Base-by-base conservation (phyloP, 352 stramenopile species). In the Stramenopiles sp. region DNA sequence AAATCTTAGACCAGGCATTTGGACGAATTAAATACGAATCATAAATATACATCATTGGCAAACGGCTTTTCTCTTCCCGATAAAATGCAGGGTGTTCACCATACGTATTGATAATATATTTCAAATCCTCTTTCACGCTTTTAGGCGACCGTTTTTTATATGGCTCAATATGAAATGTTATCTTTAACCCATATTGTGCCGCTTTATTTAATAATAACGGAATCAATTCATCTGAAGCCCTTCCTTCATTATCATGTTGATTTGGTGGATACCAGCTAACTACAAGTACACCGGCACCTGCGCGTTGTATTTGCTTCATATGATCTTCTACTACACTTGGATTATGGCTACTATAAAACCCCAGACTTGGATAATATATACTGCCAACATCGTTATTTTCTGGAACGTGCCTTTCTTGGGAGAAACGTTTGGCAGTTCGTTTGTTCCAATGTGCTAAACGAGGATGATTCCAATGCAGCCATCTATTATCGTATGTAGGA, bases 111-210 rank as follows among this genome's bases (percentile, higher is more conserved):
- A 74, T 30, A 1, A 85, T 13, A 80, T 85, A 84, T 23, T 80
- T 65, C 27, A 85, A n/a, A 77, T 85, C 83, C 4, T 43, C 23
- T 6, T 30, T 30, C 20, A 84, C 63, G 1, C 74, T 80, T 53
- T 30, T 6, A 7, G 63, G 13, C 30, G 43, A 32, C 7, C 83
- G 74, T 23, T 38, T 63, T 27, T 33, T 0, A 78, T 85, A 85
- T 0, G 83, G 83, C 74, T 85, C 83, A 6, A 85, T 32, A 76
- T 84, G 83, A 30, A 85, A 77, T 30, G 82, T 78, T 0, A 85
- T 63, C 7, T 43, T 69, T 1, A 83, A 73, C 33, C 38, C 76
- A 31, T 32, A 1, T 0, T 0, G 0, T 6, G 65, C 74, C 0
- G 80, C 79, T 13, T 76, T 73, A 0, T 30, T 63, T 31, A 84